Conservation (phyloP, 2,329 filamentous ascomycete species). For the Beauveria pseudobassiana region DNA sequence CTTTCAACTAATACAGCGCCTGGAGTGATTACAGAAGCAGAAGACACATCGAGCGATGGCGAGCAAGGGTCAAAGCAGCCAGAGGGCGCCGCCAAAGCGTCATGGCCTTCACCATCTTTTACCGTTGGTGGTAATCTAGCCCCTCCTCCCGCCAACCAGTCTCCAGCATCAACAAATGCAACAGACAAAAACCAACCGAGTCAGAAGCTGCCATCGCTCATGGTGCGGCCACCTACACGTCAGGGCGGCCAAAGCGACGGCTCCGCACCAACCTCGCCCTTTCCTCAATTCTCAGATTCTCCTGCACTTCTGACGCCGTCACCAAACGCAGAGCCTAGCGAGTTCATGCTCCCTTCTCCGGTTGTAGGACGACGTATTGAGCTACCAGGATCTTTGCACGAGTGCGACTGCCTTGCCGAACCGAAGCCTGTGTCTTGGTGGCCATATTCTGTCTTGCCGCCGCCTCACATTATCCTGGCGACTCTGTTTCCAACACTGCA, state of each 20-base stretch:
- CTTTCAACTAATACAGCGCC: conserved; percentile 1
- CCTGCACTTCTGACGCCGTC: conserved; percentile 37
- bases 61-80: neutral
- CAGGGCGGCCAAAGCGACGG: conserved; percentile 34
- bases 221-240: conserved; percentile 41
- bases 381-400: conserved; percentile 39
- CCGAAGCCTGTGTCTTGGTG: conserved; percentile 62
- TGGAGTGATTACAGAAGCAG: neutral
- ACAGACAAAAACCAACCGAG: conserved; percentile 7
- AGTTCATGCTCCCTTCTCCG: conserved; percentile 46
- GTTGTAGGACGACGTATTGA: conserved; percentile 32
- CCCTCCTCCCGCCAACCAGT: conserved; percentile 26
- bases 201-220: conserved; percentile 21
- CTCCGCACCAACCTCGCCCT: conserved; percentile 52
- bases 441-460: conserved; percentile 67
- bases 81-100: conserved; percentile 2
- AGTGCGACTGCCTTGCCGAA: conserved; percentile 24
- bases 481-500: conserved; percentile 84
- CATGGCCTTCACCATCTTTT: conserved; percentile 24
- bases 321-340: conserved; percentile 36
- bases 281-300: conserved; percentile 61
- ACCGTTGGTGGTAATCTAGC: conserved; percentile 34
- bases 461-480: conserved; percentile 61
- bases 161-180: conserved; percentile 10
- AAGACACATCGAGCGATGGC: neutral